phyloP scores from a whole-genome alignment of 768 basidiomycete species.

The Collybia sp. region DNA sequence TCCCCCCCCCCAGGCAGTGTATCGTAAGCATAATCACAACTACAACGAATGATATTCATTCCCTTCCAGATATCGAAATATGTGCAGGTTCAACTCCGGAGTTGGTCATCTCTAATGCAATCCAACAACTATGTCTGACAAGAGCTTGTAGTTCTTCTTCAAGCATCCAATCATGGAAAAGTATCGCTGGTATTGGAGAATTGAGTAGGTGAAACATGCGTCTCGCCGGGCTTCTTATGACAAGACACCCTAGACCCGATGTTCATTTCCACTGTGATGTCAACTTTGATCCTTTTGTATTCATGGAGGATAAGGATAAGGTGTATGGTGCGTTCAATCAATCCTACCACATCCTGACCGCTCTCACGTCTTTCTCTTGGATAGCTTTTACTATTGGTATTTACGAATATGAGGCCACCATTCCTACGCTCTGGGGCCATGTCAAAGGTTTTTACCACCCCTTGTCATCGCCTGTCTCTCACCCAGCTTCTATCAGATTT shows the following conservation, averaged over 20 bases:
- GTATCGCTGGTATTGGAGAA: constrained; percentile 76
- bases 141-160: constrained; percentile 59
- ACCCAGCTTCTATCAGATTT: constrained; percentile 42
- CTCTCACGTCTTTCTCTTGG: not conserved
- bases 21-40: constrained; percentile 17
- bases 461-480: not conserved
- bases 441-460: constrained; percentile 48
- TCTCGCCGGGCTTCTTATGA: constrained; percentile 17
- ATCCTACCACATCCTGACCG: not conserved
- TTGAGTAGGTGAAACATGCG: constrained; percentile 28
- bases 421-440: constrained; percentile 71
- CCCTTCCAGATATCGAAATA: constrained; percentile 57
- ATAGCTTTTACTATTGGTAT: constrained; percentile 71
- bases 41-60: constrained; percentile 11
- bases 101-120: constrained; percentile 29
- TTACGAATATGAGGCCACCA: constrained; percentile 73
- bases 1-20: constrained; percentile 16
- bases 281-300: constrained; percentile 63
- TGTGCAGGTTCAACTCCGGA: constrained; percentile 75
- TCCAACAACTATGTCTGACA: not conserved
- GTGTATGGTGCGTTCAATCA: constrained; percentile 46
- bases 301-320: constrained; percentile 69
- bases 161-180: constrained; percentile 59
- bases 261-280: constrained; percentile 77
- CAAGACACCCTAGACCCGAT: constrained; percentile 46